These are phyloP conservation scores for Lagerstroemia fauriei DNA, from an alignment of 441 rosid genomes.

Conservation along the genomic window DNA sequence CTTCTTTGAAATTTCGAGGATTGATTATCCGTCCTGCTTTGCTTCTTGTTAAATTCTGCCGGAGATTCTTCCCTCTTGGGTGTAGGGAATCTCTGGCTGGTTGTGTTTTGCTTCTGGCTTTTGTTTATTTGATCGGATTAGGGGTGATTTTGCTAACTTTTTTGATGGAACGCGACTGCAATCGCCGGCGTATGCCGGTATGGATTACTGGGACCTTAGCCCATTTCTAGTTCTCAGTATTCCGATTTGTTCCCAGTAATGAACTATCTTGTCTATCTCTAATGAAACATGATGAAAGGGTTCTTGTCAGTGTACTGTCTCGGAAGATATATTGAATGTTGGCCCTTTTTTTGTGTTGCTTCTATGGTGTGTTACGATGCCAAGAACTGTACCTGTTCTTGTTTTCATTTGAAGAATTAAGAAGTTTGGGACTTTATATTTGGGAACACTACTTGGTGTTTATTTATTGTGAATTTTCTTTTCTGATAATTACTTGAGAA, in stretches of 20 bases:
- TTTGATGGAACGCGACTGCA: slow-evolving; percentile 50
- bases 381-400: neutral
- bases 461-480: neutral
- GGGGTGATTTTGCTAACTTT: neutral
- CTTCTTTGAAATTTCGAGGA: neutral
- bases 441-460: neutral
- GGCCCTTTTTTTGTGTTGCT: neutral
- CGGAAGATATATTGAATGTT: neutral
- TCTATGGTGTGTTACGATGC: neutral
- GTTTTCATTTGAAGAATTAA: neutral
- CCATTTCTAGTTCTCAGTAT: slow-evolving; percentile 22
- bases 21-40: neutral
- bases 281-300: neutral
- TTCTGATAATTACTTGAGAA: neutral
- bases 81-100: no score
- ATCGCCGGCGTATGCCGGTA: slow-evolving; percentile 55
- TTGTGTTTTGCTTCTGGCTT: slow-evolving; percentile 4
- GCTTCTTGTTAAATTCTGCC: neutral
- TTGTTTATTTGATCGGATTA: slow-evolving; percentile 11
- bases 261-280: neutral
- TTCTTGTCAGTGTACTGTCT: neutral
- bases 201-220: slow-evolving; percentile 25
- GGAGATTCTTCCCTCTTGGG: neutral
- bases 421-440: neutral
- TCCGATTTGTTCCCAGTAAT: neutral